Evolutionary conservation across 805 yeast species (phyloP).

Genomic region (Zygosaccharomyces lentus): DNA sequence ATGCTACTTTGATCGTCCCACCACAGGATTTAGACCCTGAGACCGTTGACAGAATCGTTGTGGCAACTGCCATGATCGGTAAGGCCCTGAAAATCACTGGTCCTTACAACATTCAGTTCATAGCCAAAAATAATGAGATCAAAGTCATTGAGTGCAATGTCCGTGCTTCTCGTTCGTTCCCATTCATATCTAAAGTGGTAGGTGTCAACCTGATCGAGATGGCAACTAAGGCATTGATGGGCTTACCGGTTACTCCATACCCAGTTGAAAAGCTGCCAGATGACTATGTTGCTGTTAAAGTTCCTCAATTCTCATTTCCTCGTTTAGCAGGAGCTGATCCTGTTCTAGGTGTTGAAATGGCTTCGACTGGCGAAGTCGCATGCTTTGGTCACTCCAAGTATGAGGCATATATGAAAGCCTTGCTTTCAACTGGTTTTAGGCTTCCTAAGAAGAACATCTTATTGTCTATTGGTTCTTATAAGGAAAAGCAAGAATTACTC

Average conservation of each 20-base stretch:
- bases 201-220: slow-evolving; percentile 95
- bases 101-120: slow-evolving; percentile 95
- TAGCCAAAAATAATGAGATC: slow-evolving; percentile 90
- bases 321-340: slow-evolving; percentile 98
- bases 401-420: slow-evolving; percentile 93
- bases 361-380: slow-evolving; percentile 98
- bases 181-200: slow-evolving; percentile 94
- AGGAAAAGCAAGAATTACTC: slow-evolving; percentile 89
- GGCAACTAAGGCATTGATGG: slow-evolving; percentile 95
- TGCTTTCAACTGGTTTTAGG: slow-evolving; percentile 92
- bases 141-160: slow-evolving; percentile 98
- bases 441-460: slow-evolving; percentile 92
- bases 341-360: slow-evolving; percentile 97
- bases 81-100: slow-evolving; percentile 93
- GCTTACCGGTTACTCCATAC: slow-evolving; percentile 80
- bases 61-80: slow-evolving; percentile 94
- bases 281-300: slow-evolving; percentile 93
- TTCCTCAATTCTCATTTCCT: slow-evolving; percentile 96
- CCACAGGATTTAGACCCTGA: slow-evolving; percentile 93
- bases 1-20: slow-evolving; percentile 94
- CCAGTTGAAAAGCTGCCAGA: slow-evolving; percentile 86
- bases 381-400: slow-evolving; percentile 93
- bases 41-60: slow-evolving; percentile 86
- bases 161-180: slow-evolving; percentile 99
- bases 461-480: slow-evolving; percentile 91